Evolutionary conservation across 495 filamentous ascomycete genomes (phyloP).

Genomic region (Neurospora cerealis): DNA sequence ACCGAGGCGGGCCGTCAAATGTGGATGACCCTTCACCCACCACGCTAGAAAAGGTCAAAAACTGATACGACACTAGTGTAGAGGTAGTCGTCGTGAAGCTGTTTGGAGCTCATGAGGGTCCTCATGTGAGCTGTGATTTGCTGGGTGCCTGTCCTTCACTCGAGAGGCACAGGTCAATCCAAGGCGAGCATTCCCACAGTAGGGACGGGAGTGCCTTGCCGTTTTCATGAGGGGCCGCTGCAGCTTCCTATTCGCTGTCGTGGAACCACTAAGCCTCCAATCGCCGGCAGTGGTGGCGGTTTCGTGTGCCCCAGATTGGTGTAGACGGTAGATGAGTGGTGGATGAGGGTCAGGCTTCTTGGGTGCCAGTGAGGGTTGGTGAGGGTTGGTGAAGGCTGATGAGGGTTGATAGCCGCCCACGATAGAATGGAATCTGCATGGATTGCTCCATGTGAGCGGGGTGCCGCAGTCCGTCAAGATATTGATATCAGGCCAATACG

Average conservation of each 20-base stretch:
- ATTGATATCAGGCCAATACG: neutral
- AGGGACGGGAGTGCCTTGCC: conserved; percentile 35
- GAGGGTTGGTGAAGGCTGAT: neutral
- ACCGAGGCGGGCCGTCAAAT: neutral
- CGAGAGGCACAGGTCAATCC: neutral
- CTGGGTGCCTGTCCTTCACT: neutral
- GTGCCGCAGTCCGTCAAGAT: neutral
- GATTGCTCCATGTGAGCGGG: neutral
- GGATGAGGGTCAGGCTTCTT: neutral
- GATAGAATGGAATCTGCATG: neutral
- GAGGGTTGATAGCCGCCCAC: neutral
- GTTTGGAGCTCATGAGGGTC: neutral
- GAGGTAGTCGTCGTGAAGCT: neutral
- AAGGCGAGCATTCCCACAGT: conserved; percentile 5
- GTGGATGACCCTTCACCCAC: neutral
- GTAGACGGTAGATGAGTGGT: neutral
- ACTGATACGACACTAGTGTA: neutral
- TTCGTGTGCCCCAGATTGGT: conserved; percentile 5
- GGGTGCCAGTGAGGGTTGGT: neutral
- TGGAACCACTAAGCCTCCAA: conserved; percentile 23
- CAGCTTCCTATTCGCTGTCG: conserved; percentile 24
- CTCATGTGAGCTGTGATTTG: neutral
- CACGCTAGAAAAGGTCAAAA: neutral
- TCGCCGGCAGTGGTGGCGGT: conserved; percentile 12
- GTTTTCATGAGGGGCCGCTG: conserved; percentile 19